Percentiles rank a stretch among this genome's conserved stretches.
Conservation (phyloP, 306 rosid genomes). For the Lupinus albus region DNA sequence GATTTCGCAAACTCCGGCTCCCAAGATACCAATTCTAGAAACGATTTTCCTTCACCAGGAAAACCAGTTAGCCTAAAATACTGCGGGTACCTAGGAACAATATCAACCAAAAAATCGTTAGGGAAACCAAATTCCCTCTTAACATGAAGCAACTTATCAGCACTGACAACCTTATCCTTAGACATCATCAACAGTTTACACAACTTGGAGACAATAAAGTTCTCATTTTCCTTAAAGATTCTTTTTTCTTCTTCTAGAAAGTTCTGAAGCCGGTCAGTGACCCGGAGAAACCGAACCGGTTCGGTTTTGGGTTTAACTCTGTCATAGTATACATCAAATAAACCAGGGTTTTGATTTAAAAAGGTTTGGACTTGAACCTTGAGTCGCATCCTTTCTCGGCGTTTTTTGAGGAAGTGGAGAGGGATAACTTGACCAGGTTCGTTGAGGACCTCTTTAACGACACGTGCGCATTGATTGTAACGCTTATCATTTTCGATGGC, state of each 20-base stretch:
- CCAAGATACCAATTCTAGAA: conserved; percentile 73
- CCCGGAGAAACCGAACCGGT: conserved; percentile 58
- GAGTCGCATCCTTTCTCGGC: conserved; percentile 77
- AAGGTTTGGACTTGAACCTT: conserved; percentile 50
- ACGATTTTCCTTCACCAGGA: conserved; percentile 71
- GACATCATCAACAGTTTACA: conserved; percentile 86
- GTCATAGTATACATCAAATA: conserved; percentile 63
- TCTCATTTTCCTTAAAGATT: conserved; percentile 56
- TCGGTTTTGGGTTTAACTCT: conserved; percentile 78
- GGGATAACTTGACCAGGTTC: conserved; percentile 50
- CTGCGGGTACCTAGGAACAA: conserved; percentile 76
- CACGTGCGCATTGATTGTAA: conserved; percentile 45
- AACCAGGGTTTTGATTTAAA: conserved; percentile 59
- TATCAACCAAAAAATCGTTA: conserved; percentile 71
- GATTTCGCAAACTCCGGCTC: conserved; percentile 75
- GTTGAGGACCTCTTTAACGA: conserved; percentile 43
- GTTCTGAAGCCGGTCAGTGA: conserved; percentile 46
- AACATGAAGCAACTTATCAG: conserved; percentile 75
- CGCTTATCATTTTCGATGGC: conserved; percentile 75
- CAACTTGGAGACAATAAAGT: conserved; percentile 58
- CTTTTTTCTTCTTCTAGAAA: conserved; percentile 62
- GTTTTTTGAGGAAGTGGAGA: conserved; percentile 54
- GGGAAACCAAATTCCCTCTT: conserved; percentile 93
- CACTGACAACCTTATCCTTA: conserved; percentile 65
- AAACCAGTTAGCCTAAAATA: conserved; percentile 69